These are phyloP conservation scores for Blastobotrys terrestris DNA, from an alignment of 805 yeast genomes.

Conservation along the genomic window DNA sequence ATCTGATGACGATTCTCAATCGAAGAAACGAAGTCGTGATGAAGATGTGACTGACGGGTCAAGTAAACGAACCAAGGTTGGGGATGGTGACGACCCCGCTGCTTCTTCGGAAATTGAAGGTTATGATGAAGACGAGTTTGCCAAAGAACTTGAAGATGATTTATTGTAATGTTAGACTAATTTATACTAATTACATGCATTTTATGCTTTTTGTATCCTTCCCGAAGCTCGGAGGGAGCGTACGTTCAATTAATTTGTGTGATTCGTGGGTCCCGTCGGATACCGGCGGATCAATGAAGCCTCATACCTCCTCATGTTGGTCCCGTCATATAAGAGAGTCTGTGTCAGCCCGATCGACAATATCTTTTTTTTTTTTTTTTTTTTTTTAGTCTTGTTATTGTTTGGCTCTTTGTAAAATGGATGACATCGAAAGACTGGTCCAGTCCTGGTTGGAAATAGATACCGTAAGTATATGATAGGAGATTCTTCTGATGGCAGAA, in stretches of 20 bases:
- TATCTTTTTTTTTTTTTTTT: too few relatives aligned
- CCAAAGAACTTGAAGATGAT: conserved; percentile 26
- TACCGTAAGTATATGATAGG: conserved; percentile 11
- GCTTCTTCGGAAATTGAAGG: conserved; percentile 14
- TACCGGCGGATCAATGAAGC: background rate
- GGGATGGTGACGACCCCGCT: conserved; percentile 7
- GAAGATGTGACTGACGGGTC: conserved; percentile 11
- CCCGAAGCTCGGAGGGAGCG: too few relatives aligned
- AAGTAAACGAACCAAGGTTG: conserved; percentile 8
- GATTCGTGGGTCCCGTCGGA: too few relatives aligned
- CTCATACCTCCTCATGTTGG: background rate
- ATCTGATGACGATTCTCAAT: conserved; percentile 12
- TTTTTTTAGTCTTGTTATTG: too few relatives aligned
- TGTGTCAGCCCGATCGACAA: too few relatives aligned
- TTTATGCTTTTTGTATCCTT: background rate
- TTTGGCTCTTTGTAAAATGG: background rate
- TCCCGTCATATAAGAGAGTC: background rate
- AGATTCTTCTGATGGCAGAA: too few relatives aligned
- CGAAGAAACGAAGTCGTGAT: conserved; percentile 5
- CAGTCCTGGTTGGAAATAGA: conserved; percentile 19
- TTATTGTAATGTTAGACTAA: conserved; percentile 13
- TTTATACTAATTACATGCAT: background rate
- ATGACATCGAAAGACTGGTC: conserved; percentile 12
- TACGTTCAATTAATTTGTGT: too few relatives aligned
- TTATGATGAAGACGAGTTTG: conserved; percentile 25